Evolutionary conservation across 192 early-diverging fungal species (phyloP).

Genomic region (Tieghemiomyces parasiticus): DNA sequence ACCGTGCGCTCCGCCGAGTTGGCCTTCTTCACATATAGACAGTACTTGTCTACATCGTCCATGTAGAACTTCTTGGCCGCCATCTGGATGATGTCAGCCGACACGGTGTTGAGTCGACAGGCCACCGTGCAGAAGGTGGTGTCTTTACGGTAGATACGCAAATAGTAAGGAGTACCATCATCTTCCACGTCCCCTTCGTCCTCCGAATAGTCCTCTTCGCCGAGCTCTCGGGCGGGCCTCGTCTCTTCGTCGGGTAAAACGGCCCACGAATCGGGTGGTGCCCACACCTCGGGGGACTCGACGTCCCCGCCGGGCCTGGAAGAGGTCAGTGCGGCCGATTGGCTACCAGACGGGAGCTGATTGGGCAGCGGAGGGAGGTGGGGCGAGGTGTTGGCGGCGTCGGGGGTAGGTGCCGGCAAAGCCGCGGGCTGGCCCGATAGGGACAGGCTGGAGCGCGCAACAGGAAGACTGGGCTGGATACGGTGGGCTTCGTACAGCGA

Average conservation of each 20-base stretch:
- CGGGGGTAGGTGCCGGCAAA: background rate
- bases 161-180: slow-evolving; percentile 26
- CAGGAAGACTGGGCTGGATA: background rate
- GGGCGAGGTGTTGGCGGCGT: background rate
- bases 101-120: slow-evolving; percentile 47
- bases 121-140: slow-evolving; percentile 67
- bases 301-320: background rate
- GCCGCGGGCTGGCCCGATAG: background rate
- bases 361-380: background rate
- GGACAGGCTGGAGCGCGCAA: background rate
- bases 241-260: slow-evolving; percentile 29
- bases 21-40: slow-evolving; percentile 27
- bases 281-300: slow-evolving; percentile 30
- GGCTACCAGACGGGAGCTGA: background rate
- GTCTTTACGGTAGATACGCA: slow-evolving; percentile 68
- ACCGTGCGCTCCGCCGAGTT: slow-evolving; percentile 54
- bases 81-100: slow-evolving; percentile 55
- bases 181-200: slow-evolving; percentile 20
- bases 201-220: slow-evolving; percentile 14
- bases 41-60: slow-evolving; percentile 39
- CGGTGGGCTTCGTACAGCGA: background rate
- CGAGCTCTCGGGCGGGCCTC: slow-evolving; percentile 20
- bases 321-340: background rate
- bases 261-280: slow-evolving; percentile 59
- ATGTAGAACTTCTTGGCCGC: slow-evolving; percentile 74